Evolutionary conservation across 2,329 filamentous ascomycete genomes (phyloP), one percentile per base, ranked within the genome.

Genomic region (Penicillium sp.): DNA sequence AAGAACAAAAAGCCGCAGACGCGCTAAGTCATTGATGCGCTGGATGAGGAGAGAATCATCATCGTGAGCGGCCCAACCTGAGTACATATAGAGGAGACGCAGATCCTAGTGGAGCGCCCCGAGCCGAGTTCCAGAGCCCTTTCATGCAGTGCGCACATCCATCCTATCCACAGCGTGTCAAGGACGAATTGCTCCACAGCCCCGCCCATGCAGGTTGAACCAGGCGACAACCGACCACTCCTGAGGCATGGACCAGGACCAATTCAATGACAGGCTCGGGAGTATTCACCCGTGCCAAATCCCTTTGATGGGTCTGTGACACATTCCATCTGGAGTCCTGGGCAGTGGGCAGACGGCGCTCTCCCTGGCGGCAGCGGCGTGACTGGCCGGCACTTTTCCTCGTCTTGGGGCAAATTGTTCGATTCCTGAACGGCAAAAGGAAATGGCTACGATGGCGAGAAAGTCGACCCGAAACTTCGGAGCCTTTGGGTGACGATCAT

Each of bases 21-120:
- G 62, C 63, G 67, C 63, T 72, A 72, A 67, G 67, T 62, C 69
- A 72, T 71, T 60, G 61, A 69, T 59, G 63, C 63, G 62, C 59
- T 64, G 63, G 52, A 58, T 58, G 47, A 38, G 31, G 47, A 49
- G 34, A 60, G 49, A 59, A 38, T 2, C 37, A 31, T 34, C 28
- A 12, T 15, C 3, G 60, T 45, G 22, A 22, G 45, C n/a, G 61
- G 63, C 51, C 17, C 31, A 56, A 47, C 59, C 49, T 41, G 54
- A 57, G 55, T 65, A 64, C 55, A 67, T 67, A 69, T 69, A 69
- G 58, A 52, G 31, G 47, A 7, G 20, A 17, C 17, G 42, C 17
- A 22, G 17, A 20, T 22, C 35, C 49, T 11, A 31, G 41, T 52
- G 45, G 54, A 37, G 41, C 53, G 54, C 56, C 43, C 38, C 25